phyloP scores from a whole-genome alignment of 139 green algal species.

The Chlamydomonas eustigma region DNA sequence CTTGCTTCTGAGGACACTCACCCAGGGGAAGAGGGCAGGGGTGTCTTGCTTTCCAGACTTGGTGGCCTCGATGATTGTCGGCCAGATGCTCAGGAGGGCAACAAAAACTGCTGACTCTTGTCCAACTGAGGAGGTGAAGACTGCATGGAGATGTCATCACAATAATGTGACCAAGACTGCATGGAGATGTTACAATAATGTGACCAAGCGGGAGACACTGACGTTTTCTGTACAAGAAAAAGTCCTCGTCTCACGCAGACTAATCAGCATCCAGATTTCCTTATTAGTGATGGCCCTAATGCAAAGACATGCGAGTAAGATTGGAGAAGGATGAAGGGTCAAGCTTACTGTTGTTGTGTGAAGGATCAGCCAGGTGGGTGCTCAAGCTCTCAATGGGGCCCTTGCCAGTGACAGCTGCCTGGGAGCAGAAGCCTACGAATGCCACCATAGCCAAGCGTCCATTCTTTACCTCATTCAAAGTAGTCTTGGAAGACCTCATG shows the following conservation, averaged over 20 bases:
- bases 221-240: too few relatives aligned
- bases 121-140: slow-evolving; percentile 81
- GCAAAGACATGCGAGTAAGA: too few relatives aligned
- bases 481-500: slow-evolving; percentile 58
- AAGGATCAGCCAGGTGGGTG: slow-evolving; percentile 76
- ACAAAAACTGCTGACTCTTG: slow-evolving; percentile 64
- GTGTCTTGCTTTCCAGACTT: slow-evolving; percentile 47
- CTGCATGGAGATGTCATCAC: too few relatives aligned
- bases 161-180: too few relatives aligned
- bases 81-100: slow-evolving; percentile 60
- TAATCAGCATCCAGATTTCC: too few relatives aligned
- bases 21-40: slow-evolving; percentile 43
- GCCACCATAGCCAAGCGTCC: slow-evolving; percentile 76
- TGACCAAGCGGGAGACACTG: too few relatives aligned
- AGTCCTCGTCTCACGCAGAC: too few relatives aligned
- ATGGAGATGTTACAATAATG: too few relatives aligned
- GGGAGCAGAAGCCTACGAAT: slow-evolving; percentile 83
- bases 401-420: slow-evolving; percentile 52
- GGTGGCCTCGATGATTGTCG: slow-evolving; percentile 74
- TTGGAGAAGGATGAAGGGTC: too few relatives aligned
- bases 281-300: too few relatives aligned
- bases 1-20: slow-evolving; percentile 32
- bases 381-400: slow-evolving; percentile 82
- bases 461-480: slow-evolving; percentile 84
- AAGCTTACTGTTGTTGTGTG: slow-evolving; percentile 82